Evolutionary conservation across 176 grass and related monocot species (phyloP).

Genomic region (Oryza glaberrima): DNA sequence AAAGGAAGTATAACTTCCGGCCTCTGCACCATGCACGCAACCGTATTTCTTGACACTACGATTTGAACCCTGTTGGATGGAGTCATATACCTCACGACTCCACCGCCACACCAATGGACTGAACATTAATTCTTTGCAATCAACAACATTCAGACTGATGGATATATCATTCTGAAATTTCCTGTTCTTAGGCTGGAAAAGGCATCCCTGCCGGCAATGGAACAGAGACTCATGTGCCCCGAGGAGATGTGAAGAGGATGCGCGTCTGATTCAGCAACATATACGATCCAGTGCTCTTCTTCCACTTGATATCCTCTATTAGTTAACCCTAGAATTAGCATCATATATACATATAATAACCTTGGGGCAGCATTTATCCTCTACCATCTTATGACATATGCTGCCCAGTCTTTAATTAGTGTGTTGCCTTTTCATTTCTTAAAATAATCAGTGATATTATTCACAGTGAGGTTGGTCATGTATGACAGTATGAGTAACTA

Average conservation of each 20-base stretch:
- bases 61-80: too few relatives aligned
- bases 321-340: constrained; percentile 3
- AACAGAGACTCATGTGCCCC: constrained; percentile 43
- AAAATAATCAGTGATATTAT: not conserved
- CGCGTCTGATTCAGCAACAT: constrained; percentile 44
- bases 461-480: not conserved
- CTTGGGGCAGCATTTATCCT: not conserved
- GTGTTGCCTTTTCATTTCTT: not conserved
- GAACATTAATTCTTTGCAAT: not conserved
- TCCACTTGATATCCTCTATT: not conserved
- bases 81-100: too few relatives aligned
- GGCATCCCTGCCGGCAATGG: constrained; percentile 47
- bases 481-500: not conserved
- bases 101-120: not conserved
- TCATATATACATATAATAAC: constrained; percentile 19
- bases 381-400: not conserved
- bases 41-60: too few relatives aligned
- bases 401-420: not conserved
- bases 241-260: constrained; percentile 67
- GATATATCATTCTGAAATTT: not conserved
- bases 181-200: constrained; percentile 43
- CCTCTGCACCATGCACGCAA: too few relatives aligned
- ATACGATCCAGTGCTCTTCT: not conserved
- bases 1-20: too few relatives aligned
- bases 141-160: constrained; percentile 1